These are phyloP conservation scores for Porcisia hertigi DNA, from an alignment of 208 protist species.

Conservation along the genomic window DNA sequence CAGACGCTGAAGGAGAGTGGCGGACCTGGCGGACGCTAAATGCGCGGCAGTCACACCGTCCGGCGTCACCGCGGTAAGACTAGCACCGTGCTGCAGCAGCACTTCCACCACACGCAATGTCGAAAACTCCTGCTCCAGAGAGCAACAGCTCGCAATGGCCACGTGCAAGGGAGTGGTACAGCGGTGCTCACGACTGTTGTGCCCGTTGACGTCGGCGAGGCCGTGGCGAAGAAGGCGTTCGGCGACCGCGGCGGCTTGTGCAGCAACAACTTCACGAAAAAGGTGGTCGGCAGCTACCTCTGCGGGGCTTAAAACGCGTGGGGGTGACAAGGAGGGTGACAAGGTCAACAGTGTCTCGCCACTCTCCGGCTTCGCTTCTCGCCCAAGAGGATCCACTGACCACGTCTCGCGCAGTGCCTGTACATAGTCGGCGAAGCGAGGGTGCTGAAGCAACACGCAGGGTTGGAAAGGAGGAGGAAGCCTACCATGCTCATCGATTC, in stretches of 20 bases:
- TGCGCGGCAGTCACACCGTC: conserved; percentile 63
- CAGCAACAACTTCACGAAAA: conserved; percentile 37
- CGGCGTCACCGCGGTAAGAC: conserved; percentile 35
- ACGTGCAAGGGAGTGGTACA: conserved; percentile 57
- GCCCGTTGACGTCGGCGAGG: conserved; percentile 39
- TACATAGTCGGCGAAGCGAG: conserved; percentile 45
- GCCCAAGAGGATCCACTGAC: not conserved
- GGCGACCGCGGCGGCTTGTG: conserved; percentile 26
- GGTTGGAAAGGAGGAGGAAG: conserved; percentile 53
- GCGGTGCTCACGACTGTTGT: conserved; percentile 39
- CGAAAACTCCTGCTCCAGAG: not conserved
- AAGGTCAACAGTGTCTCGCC: not conserved
- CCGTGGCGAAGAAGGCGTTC: conserved; percentile 31
- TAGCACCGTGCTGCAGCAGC: conserved; percentile 40
- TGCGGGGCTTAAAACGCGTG: not conserved
- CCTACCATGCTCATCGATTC: conserved; percentile 48
- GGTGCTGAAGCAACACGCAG: conserved; percentile 47
- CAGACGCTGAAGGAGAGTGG: conserved; percentile 19
- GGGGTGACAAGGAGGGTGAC: not conserved
- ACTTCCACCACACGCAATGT: conserved; percentile 31
- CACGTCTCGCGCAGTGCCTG: conserved; percentile 15
- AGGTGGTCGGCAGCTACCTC: not conserved
- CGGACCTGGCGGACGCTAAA: conserved; percentile 34
- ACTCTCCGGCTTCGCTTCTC: not conserved
- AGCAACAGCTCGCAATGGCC: conserved; percentile 27